Conservation (phyloP, 257 asterid genomes). For the Marsdenia floribunda region DNA sequence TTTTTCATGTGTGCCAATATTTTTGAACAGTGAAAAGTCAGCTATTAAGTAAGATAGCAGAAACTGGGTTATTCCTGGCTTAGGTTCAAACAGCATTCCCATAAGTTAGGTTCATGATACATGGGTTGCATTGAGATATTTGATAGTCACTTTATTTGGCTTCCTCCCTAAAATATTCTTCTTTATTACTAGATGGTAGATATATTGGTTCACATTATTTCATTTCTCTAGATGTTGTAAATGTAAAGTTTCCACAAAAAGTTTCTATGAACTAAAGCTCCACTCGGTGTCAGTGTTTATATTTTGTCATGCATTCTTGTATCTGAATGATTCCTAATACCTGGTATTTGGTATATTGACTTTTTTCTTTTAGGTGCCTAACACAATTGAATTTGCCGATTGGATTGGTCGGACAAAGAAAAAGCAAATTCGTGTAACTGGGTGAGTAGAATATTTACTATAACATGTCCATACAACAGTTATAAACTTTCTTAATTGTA, state of each 20-base stretch:
- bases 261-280: neutral
- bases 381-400: slow-evolving; percentile 95
- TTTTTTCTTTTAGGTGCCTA: slow-evolving; percentile 65
- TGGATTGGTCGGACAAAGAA: slow-evolving; percentile 98
- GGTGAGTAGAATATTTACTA: slow-evolving; percentile 49
- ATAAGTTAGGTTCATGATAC: neutral
- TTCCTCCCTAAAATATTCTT: neutral
- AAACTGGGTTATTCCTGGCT: neutral
- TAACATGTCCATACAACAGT: slow-evolving; percentile 18
- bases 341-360: neutral
- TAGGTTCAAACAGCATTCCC: neutral
- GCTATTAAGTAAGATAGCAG: neutral
- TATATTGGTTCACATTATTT: neutral
- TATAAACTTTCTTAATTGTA: neutral
- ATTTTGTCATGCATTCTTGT: neutral
- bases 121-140: neutral
- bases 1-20: neutral
- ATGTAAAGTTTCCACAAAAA: neutral
- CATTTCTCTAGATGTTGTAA: neutral
- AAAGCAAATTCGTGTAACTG: slow-evolving; percentile 86
- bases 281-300: neutral
- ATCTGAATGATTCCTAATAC: neutral
- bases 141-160: neutral
- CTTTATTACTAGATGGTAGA: neutral
- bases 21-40: neutral